Percentiles rank a stretch among this genome's conserved stretches.
phyloP scores from a whole-genome alignment of 495 filamentous ascomycete genomes.

The Astrocystis sublimbata region DNA sequence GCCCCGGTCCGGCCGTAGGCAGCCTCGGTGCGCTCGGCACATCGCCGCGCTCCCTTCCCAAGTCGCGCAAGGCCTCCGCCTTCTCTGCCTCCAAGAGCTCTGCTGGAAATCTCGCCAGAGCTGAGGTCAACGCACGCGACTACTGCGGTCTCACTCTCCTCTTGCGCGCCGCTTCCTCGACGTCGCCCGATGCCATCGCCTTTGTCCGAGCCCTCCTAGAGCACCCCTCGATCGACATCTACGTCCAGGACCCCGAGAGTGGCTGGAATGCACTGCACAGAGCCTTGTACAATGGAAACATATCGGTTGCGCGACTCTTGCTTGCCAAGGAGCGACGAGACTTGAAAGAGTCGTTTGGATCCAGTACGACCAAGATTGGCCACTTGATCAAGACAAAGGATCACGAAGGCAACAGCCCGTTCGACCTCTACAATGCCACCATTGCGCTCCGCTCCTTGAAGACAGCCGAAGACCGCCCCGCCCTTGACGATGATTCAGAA shows the following conservation, averaged over 20 bases:
- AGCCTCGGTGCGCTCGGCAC: conserved; percentile 36
- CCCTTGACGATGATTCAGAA: conserved; percentile 41
- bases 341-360: conserved; percentile 54
- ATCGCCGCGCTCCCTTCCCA: conserved; percentile 47
- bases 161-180: conserved; percentile 78
- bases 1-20: conserved; percentile 35
- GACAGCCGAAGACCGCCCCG: conserved; percentile 24
- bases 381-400: conserved; percentile 93
- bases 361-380: conserved; percentile 46
- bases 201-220: conserved; percentile 79
- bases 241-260: conserved; percentile 83
- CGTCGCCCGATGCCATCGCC: conserved; percentile 60
- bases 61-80: conserved; percentile 46
- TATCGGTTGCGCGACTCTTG: conserved; percentile 77
- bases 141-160: conserved; percentile 76
- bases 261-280: conserved; percentile 96
- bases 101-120: conserved; percentile 54
- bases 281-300: conserved; percentile 90
- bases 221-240: conserved; percentile 81
- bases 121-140: conserved; percentile 83
- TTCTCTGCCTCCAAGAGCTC: conserved; percentile 31
- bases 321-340: conserved; percentile 73
- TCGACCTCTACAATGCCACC: conserved; percentile 84
- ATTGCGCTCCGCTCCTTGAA: conserved; percentile 62
- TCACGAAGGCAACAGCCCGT: conserved; percentile 88